phyloP scores from a whole-genome alignment of 2,329 filamentous ascomycete genomes.

The Cordyceps pruinosa region DNA sequence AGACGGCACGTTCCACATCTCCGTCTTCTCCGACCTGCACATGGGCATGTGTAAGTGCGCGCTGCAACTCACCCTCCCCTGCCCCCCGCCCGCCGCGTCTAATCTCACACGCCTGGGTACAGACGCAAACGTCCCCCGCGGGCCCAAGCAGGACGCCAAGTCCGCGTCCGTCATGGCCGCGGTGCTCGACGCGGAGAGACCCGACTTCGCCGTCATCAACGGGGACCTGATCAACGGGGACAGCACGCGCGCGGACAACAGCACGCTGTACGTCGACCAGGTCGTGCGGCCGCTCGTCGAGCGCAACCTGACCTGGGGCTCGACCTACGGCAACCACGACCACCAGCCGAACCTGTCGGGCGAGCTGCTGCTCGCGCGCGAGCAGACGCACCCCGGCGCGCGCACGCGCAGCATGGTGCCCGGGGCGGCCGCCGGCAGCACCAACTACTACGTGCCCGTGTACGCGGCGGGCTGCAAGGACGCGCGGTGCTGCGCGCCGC shows the following conservation, averaged over 20 bases:
- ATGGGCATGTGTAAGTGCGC: slow-evolving; percentile 10
- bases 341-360: slow-evolving; percentile 51
- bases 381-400: slow-evolving; percentile 31
- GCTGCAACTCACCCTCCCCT: background rate
- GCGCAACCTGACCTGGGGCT: slow-evolving; percentile 54
- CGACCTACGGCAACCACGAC: slow-evolving; percentile 68
- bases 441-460: slow-evolving; percentile 43
- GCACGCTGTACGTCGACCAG: slow-evolving; percentile 49
- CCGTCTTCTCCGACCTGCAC: slow-evolving; percentile 13
- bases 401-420: slow-evolving; percentile 35
- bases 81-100: too few relatives aligned
- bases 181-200: slow-evolving; percentile 24
- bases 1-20: slow-evolving; percentile 13
- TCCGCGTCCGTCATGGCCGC: slow-evolving; percentile 28
- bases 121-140: slow-evolving; percentile 26
- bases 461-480: slow-evolving; percentile 24
- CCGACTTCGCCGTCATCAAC: slow-evolving; percentile 32
- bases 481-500: slow-evolving; percentile 26
- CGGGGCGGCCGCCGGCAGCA: slow-evolving; percentile 29
- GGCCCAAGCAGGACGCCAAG: slow-evolving; percentile 30
- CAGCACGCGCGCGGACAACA: slow-evolving; percentile 47
- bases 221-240: slow-evolving; percentile 68
- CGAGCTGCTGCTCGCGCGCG: slow-evolving; percentile 33
- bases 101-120: too few relatives aligned
- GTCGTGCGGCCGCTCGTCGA: slow-evolving; percentile 52